phyloP scores from a whole-genome alignment of 2,329 filamentous ascomycete species.

The Simplicillium aogashimaense region DNA sequence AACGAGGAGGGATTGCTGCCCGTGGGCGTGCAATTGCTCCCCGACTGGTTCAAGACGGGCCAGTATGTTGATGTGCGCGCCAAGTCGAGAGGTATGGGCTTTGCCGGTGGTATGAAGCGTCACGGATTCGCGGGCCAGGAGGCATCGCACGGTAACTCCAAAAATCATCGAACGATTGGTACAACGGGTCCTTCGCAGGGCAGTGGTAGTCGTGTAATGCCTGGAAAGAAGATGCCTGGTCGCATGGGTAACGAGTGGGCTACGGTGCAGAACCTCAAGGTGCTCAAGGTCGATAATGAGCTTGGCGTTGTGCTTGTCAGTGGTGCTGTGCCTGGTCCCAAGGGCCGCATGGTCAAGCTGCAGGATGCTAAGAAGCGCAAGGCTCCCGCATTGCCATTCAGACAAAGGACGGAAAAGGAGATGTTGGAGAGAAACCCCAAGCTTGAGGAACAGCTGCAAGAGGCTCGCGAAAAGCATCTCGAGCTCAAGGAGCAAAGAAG shows the following conservation, averaged over 20 bases:
- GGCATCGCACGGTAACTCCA: conserved; percentile 89
- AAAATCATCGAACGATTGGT: conserved; percentile 87
- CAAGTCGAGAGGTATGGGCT: conserved; percentile 79
- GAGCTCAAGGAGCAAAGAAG: conserved; percentile 41
- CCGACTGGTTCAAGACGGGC: conserved; percentile 86
- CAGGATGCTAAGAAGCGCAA: conserved; percentile 86
- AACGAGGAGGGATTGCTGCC: conserved; percentile 61
- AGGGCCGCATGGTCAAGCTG: conserved; percentile 73
- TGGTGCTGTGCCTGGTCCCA: conserved; percentile 79
- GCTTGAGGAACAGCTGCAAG: conserved; percentile 33
- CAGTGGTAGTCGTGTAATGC: conserved; percentile 81
- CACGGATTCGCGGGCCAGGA: conserved; percentile 84
- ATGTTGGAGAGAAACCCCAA: conserved; percentile 37
- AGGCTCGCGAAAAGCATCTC: conserved; percentile 39
- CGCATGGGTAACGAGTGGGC: conserved; percentile 86
- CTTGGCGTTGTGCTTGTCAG: conserved; percentile 83
- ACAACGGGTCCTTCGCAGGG: conserved; percentile 84
- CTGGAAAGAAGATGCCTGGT: conserved; percentile 96
- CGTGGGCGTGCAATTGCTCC: conserved; percentile 65
- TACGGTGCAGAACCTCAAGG: conserved; percentile 83
- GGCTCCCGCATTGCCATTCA: conserved; percentile 37
- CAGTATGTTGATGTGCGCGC: conserved; percentile 83
- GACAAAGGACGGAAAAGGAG: conserved; percentile 32
- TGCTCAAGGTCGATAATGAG: conserved; percentile 78
- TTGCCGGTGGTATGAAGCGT: conserved; percentile 95